These are phyloP conservation scores for Pichiaceae sp. DNA, from an alignment of 1,139 yeast species.

Conservation along the genomic window DNA sequence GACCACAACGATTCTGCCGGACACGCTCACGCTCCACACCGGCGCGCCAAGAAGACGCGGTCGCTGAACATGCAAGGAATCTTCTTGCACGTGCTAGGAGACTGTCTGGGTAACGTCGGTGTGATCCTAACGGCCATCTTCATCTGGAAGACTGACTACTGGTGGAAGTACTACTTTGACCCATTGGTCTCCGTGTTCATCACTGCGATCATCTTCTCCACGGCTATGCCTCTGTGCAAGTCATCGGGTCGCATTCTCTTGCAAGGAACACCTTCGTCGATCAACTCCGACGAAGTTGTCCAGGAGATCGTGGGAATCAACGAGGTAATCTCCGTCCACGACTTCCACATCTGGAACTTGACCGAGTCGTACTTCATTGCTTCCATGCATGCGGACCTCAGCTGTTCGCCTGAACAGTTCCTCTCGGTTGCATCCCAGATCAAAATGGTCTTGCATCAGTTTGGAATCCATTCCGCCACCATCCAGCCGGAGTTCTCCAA, in stretches of 20 bases:
- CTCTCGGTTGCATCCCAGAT: conserved; percentile 67
- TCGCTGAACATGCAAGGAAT: conserved; percentile 97
- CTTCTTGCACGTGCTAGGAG: conserved; percentile 89
- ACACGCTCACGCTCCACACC: neutral
- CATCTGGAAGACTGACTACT: conserved; percentile 86
- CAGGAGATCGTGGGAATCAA: conserved; percentile 56
- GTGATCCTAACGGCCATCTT: conserved; percentile 84
- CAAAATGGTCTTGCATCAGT: conserved; percentile 69
- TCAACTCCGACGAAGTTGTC: conserved; percentile 69
- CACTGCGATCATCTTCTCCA: conserved; percentile 79
- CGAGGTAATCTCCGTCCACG: conserved; percentile 82
- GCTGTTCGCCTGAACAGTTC: conserved; percentile 56
- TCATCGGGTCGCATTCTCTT: conserved; percentile 80
- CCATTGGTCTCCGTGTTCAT: conserved; percentile 81
- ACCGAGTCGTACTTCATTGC: conserved; percentile 86
- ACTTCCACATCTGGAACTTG: conserved; percentile 93
- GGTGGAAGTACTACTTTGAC: conserved; percentile 83
- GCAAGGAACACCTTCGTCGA: conserved; percentile 84
- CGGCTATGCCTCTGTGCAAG: conserved; percentile 85
- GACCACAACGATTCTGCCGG: conserved; percentile 7
- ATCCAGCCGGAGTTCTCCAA: conserved; percentile 79
- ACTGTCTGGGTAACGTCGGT: conserved; percentile 92
- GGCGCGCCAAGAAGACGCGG: conserved; percentile 22
- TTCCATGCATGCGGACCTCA: conserved; percentile 76
- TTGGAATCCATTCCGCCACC: conserved; percentile 89